Conservation (phyloP, 2,329 filamentous ascomycete species). For the Aspergillus eucalypticola region DNA sequence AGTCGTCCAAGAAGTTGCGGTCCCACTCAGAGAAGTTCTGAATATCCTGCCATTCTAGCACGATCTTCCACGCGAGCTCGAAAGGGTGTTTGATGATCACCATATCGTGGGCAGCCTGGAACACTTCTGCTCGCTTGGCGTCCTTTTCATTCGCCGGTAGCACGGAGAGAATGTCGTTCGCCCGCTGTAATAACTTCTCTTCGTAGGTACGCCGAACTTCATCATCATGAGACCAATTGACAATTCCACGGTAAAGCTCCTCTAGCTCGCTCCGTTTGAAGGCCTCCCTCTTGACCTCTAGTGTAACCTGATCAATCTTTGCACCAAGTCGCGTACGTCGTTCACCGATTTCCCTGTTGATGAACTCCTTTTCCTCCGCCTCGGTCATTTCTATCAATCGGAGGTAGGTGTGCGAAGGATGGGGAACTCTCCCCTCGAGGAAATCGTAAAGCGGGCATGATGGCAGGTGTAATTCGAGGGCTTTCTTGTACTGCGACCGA, state of each 20-base stretch:
- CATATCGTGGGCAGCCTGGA: constrained; percentile 83
- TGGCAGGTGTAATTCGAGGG: constrained; percentile 75
- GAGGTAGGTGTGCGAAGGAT: constrained; percentile 77
- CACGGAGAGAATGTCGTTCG: constrained; percentile 73
- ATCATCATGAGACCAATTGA: constrained; percentile 89
- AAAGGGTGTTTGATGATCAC: constrained; percentile 94
- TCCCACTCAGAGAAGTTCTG: constrained; percentile 77
- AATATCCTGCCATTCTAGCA: constrained; percentile 84
- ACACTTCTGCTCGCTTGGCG: constrained; percentile 69
- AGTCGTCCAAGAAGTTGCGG: constrained; percentile 73
- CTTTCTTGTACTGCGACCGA: constrained; percentile 70
- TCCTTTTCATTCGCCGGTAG: constrained; percentile 68
- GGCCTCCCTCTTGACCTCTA: constrained; percentile 85
- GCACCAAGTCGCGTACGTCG: constrained; percentile 84
- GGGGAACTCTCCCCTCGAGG: constrained; percentile 79
- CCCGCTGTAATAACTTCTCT: constrained; percentile 81
- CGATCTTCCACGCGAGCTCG: constrained; percentile 85
- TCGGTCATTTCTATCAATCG: constrained; percentile 82
- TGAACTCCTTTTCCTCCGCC: constrained; percentile 79
- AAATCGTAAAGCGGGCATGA: constrained; percentile 76
- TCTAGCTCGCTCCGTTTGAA: constrained; percentile 75
- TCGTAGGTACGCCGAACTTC: constrained; percentile 81
- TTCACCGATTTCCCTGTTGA: constrained; percentile 88
- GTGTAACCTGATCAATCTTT: constrained; percentile 76
- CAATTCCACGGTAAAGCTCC: constrained; percentile 74